Evolutionary conservation across 1,139 yeast genomes (phyloP), one percentile per base, ranked within the genome.

Genomic region (Blastobotrys capitulatus): DNA sequence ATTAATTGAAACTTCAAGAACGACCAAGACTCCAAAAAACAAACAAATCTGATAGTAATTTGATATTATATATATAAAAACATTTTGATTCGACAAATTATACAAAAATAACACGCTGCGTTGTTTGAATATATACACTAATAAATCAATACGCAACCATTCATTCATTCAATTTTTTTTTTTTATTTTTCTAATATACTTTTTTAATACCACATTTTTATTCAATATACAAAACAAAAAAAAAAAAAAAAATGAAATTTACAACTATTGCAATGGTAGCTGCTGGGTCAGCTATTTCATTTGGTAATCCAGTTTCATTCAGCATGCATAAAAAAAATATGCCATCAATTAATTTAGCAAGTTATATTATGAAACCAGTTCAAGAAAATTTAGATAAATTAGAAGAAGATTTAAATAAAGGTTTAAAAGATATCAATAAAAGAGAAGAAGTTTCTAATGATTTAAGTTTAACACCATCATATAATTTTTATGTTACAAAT

Each of bases 401-500:
- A 16, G 27, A 18, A 10, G 7, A 22, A 7, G 25, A 7, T 4
- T 22, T 22, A 22, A 25, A n/a, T 25, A 22, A 22, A 7, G 25
- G 25, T 4, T 22, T 22, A 22, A 25, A n/a, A 35, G 39, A 36
- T 16, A 31, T 38, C 12, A 38, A 27, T 13, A 18, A 36, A 13
- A 36, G 38, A 12, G 31, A 32, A 8, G 20, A 22, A 6, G 43
- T 22, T 16, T 25, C 8, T 7, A 25, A 29, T 35, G 51, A 54
- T 44, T 47, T 57, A 27, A 50, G 53, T 16, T 40, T 58, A 42
- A 56, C 60, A 8, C 56, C 60, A 8, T 48, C 60, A 13, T 59
- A 59, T 49, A 57, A 58, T 44, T 59, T 62, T 56, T 70, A 70
- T 54, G 52, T 60, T 31, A 62, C 70, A 26, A 59, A 60, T 31